Evolutionary conservation across 1,284 basidiomycete species (phyloP), one percentile per base, ranked within the genome.

Genomic region (Moesziomyces globuligerus): DNA sequence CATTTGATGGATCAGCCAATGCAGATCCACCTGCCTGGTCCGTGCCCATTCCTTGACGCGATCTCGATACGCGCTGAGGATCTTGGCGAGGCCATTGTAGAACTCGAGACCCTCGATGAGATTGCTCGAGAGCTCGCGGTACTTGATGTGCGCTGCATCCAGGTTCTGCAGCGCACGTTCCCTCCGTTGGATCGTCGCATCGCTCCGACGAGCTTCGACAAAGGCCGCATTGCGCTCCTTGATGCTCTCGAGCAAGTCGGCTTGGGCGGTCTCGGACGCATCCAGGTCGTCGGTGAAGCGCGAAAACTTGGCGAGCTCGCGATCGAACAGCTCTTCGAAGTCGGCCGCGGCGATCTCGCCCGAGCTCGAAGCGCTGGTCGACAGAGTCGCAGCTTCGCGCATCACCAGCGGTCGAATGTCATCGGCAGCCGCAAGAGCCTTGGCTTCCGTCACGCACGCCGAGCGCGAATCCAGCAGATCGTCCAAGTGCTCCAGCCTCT

Each of bases 121-220:
- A 80, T 97, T 93, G 51, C 88, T 87, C 2, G 86, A 86, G 17
- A 96, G 90, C 83, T 97, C 94, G 46, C 88, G 86, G 83, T 94
- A 96, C 79, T 93, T 93, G 83, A 90, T 89, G 83, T 93, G 92
- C 0, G 93, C 91, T 32, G 90, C 83, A 72, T 96, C 92, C 48
- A 97, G 88, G n/a, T 89, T 89, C 78, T 94, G 93, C 38, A 98
- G 83, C 0, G 90, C 90, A 59, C 87, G 85, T 83, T 96, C 92
- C n/a, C 94, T 87, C 39, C 90, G 89, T 78, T 91, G 92, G 8
- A 94, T 87, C 15, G 86, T 85, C 0, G 89, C 86, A 76, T 95
- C 93, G 15, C 91, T 90, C 81, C 87, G 89, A 15, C 94, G 86
- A 2, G 92, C 91, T 38, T 88, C 85, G 9, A 94, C 76, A 83